Conservation (phyloP, 305 asterid genomes). For the Ilex paraguariensis region DNA sequence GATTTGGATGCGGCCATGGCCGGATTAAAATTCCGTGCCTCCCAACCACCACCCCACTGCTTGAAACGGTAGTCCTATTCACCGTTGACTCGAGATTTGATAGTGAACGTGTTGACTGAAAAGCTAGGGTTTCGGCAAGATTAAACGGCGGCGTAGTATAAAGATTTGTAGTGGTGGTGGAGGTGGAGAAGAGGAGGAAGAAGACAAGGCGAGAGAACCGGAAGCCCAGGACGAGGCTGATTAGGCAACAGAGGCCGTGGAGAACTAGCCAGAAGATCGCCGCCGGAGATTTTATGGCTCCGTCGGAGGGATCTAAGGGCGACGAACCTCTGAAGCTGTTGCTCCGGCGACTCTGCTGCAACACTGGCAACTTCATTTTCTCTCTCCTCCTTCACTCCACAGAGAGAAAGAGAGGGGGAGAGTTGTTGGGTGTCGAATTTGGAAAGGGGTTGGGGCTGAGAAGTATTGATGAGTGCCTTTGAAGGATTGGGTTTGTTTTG, state of each 20-base stretch:
- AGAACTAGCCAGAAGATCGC: conserved; percentile 69
- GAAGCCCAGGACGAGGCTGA: conserved; percentile 83
- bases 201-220: conserved; percentile 80
- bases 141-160: conserved; percentile 24
- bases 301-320: conserved; percentile 65
- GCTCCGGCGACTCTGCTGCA: conserved; percentile 80
- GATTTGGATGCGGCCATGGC: conserved; percentile 99
- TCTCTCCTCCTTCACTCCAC: neutral
- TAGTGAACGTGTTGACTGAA: conserved; percentile 2
- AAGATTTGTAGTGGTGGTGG: conserved; percentile 31
- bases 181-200: conserved; percentile 56
- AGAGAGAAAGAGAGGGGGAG: neutral
- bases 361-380: conserved; percentile 57
- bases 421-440: too few species aligned
- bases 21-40: conserved; percentile 88
- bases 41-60: conserved; percentile 87
- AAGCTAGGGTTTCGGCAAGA: conserved; percentile 11
- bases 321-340: conserved; percentile 68
- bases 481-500: neutral
- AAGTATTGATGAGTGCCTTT: too few species aligned
- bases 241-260: conserved; percentile 78
- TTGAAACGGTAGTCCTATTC: conserved; percentile 1
- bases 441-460: too few species aligned
- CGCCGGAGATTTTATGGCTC: conserved; percentile 63
- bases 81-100: neutral